Base-by-base conservation (phyloP, 163 green algal genomes). In the Prototheca cutis region DNA sequence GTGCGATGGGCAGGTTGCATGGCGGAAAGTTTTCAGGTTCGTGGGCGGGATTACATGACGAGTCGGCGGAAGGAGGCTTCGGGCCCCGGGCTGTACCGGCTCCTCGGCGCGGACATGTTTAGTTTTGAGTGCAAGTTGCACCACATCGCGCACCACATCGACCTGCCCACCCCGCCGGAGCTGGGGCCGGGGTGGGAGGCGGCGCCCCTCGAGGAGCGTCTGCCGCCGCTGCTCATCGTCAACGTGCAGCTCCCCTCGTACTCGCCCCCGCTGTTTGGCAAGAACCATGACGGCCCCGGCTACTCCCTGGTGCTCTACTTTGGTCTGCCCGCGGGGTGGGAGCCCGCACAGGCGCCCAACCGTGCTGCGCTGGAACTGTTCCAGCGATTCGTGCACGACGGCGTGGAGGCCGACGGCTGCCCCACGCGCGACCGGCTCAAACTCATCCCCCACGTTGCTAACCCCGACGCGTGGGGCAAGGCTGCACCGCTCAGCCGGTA, bases 191-290 rank as follows among this genome's bases (percentile, higher is more conserved):
- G 5, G 4, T 59, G 64, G 4, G 6, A 51, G 6, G 56, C 59
- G 18, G 53, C 81, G 32, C 72, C 70, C 1, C 28, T 31, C 3
- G 63, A 81, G 4, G 59, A 78, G 48, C 56, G 61, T 18, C 66
- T 93, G 32, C 85, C 87, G 24, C 80, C 76, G 2, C 60, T 95
- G 51, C 70, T 95, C 3, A 73, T 95, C 51, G 67, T 95, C 77
- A 93, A 90, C 63, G 58, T 95, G 28, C 86, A 94, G 74, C 61
- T 95, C 49, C 87, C 87, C 7, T 72, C 67, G 6, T 93, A 93
- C 62, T 8, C 21, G 25, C 58, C 63, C 52, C 59, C 75, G 25
- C n/a, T 40, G n/a, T 39, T 39, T 23, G 52, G 58, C 67, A 85
- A 74, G 33, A 83, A 64, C 42, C 67, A 66, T 17, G 87, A 93